Conservation (phyloP, 139 green algal genomes). For the Chlamydomonas applanata region DNA sequence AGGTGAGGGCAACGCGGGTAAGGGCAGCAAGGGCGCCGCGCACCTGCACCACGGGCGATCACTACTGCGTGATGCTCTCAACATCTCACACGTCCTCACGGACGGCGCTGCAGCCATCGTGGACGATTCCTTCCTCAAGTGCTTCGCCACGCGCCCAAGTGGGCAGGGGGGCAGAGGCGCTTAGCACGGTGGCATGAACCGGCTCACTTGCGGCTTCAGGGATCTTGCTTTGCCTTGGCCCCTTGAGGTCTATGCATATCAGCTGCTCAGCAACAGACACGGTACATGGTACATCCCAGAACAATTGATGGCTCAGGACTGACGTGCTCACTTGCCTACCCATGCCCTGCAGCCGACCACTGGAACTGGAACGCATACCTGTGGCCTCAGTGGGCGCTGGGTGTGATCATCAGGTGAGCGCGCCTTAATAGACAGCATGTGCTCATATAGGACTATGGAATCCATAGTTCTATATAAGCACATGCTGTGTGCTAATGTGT, state of each 20-base stretch:
- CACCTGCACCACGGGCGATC: neutral
- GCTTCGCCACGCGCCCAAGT: constrained; percentile 71
- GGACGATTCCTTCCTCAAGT: constrained; percentile 95
- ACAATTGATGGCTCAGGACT: too few species aligned
- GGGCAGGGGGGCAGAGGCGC: neutral
- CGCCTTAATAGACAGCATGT: too few species aligned
- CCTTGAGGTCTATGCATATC: too few species aligned
- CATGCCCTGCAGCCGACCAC: constrained; percentile 50
- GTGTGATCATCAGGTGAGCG: constrained; percentile 38
- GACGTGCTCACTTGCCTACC: too few species aligned
- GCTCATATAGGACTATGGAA: too few species aligned
- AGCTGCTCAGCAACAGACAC: too few species aligned
- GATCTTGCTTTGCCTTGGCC: too few species aligned
- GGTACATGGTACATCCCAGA: too few species aligned
- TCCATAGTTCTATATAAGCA: too few species aligned
- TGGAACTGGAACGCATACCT: constrained; percentile 99
- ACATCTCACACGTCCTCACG: constrained; percentile 78
- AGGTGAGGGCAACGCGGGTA: neutral
- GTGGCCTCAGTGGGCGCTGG: constrained; percentile 80
- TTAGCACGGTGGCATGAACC: too few species aligned
- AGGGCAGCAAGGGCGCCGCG: neutral
- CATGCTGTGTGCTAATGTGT: too few species aligned
- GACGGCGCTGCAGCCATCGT: constrained; percentile 84
- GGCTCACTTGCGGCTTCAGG: too few species aligned
- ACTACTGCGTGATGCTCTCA: constrained; percentile 67